These are phyloP conservation scores for Lactifluus subvellereus DNA, from an alignment of 768 basidiomycete genomes.

Conservation along the genomic window DNA sequence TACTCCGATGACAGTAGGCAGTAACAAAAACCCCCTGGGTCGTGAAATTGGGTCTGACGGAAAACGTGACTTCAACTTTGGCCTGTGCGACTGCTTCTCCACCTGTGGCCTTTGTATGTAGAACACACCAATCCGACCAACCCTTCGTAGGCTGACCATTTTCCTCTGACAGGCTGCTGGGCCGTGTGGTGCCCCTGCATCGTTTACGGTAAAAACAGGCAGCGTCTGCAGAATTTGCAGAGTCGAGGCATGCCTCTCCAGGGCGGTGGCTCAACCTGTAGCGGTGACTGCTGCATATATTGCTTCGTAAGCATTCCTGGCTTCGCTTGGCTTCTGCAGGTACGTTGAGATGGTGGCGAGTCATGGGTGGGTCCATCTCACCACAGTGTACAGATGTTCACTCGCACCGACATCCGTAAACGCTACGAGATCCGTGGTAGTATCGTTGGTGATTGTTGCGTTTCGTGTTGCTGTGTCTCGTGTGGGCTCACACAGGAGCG, in stretches of 20 bases:
- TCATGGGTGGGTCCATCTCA: background rate
- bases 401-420: background rate
- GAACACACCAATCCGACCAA: background rate
- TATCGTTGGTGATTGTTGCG: background rate
- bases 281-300: background rate
- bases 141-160: background rate
- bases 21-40: slow-evolving; percentile 27
- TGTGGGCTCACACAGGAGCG: background rate
- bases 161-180: background rate
- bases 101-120: background rate
- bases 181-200: slow-evolving; percentile 37
- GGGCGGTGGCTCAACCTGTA: background rate
- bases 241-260: slow-evolving; percentile 32
- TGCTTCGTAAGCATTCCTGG: background rate
- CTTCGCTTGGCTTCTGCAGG: background rate
- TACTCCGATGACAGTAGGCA: slow-evolving; percentile 1
- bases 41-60: slow-evolving; percentile 28
- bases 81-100: slow-evolving; percentile 27
- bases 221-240: slow-evolving; percentile 36
- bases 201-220: slow-evolving; percentile 36
- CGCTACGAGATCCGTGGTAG: background rate
- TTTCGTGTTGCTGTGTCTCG: background rate
- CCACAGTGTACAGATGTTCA: background rate
- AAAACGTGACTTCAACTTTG: slow-evolving; percentile 32
- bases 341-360: background rate